Base-by-base conservation (phyloP, 495 filamentous ascomycete species). In the Penicillium paxilli region DNA sequence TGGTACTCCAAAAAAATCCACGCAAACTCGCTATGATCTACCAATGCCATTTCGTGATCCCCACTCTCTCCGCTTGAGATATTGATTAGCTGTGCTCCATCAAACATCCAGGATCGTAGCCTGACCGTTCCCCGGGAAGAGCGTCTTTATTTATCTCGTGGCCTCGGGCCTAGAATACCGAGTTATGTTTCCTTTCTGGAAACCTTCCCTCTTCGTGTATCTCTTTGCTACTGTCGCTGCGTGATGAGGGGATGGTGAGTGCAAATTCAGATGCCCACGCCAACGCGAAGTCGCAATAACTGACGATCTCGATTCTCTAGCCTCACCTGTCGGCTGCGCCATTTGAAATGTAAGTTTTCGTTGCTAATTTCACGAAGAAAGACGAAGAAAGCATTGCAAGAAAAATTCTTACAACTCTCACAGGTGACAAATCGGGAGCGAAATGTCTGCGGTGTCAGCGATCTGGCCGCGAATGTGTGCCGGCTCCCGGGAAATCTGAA, bases 171-270 rank as follows among this genome's bases (percentile, higher is more conserved):
- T 57, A 47, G 57, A 33, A 63, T 63, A 52, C 60, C 54, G 54
- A 54, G 40, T 28, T 50, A 55, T 64, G 57, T 53, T 60, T 57
- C 42, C 38, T 42, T 66, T 59, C 60, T 64, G 60, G 63, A 66
- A 63, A 53, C 51, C 30, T 66, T 54, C 57, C 54, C 32, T 52
- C 35, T 59, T 61, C 42, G 57, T 48, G 22, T 47, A 28, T 51
- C 35, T 40, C 44, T 22, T 49, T 58, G 35, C 44, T 26, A 25
- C 52, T 28, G 20, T 41, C 35, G 52, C 58, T 68, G 59, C 71
- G 71, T 76, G 54, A 76, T 74, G 72, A 76, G 72, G 71, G 72
- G 72, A 71, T 76, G 72, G 72, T 76, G 22, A 69, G 71, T 72
- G n/a, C 44, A 10, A 42, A 42, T 23, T 23, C 21, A 20, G 10